phyloP scores from a whole-genome alignment of 805 yeast species.

The Ogataea glucozyma region DNA sequence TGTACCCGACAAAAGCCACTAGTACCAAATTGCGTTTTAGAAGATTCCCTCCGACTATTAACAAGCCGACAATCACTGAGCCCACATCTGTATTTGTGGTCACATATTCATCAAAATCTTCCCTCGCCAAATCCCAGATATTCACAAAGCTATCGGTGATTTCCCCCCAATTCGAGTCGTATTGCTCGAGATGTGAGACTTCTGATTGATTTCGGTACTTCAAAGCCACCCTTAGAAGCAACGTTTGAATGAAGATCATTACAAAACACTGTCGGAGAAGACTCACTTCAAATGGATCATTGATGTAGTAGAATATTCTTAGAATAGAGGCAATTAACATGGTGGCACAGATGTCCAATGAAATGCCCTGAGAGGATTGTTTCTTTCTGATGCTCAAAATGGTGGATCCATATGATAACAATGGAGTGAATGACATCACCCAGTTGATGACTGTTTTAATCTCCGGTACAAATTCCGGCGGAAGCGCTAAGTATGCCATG shows the following conservation, averaged over 20 bases:
- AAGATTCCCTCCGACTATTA: not conserved
- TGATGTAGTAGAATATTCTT: conserved; percentile 73
- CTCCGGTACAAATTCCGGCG: conserved; percentile 35
- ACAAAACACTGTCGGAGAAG: conserved; percentile 74
- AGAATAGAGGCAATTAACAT: conserved; percentile 78
- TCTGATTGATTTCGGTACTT: conserved; percentile 48
- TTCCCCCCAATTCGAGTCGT: conserved; percentile 31
- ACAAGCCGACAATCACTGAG: conserved; percentile 11
- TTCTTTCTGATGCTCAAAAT: conserved; percentile 63
- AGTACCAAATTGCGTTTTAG: conserved; percentile 10
- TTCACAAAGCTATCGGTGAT: conserved; percentile 31
- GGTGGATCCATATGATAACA: conserved; percentile 85
- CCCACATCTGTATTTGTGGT: conserved; percentile 16
- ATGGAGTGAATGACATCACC: conserved; percentile 76
- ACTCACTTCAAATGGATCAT: conserved; percentile 80
- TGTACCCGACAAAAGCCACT: conserved; percentile 13
- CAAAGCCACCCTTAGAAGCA: conserved; percentile 64
- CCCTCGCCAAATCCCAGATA: conserved; percentile 8
- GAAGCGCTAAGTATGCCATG: conserved; percentile 34
- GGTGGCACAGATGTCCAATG: conserved; percentile 90
- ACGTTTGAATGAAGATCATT: conserved; percentile 79
- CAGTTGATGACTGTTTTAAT: conserved; percentile 52
- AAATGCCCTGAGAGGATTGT: conserved; percentile 74
- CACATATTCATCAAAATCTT: conserved; percentile 17
- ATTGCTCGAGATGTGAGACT: conserved; percentile 39